Base-by-base conservation (phyloP, 768 basidiomycete species). In the Suillus ampliporus region DNA sequence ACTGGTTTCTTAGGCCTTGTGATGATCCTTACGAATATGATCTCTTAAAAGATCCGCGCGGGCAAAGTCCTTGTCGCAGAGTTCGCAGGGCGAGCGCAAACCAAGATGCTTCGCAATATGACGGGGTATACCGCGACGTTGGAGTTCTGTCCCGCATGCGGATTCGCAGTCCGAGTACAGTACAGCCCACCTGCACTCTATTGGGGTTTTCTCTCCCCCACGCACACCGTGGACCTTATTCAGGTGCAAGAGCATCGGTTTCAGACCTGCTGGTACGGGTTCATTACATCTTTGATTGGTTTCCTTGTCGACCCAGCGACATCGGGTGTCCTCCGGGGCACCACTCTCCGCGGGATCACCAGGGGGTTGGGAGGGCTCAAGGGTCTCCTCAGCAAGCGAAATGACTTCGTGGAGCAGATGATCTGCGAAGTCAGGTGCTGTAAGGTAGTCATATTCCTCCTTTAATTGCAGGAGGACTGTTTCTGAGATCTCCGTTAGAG, bases 51-150 rank as follows among this genome's bases (percentile, higher is more conserved):
- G 72, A 43, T 75, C 71, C 50, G 44, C 26, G 4, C 71, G 73
- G 11, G 71, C 73, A 57, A 73, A 72, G 10, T 61, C 46, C 26
- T 50, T 71, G 1, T n/a, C 37, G 53, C 73, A 72, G 14, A 58
- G 5, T 8, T 26, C 51, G 44, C 73, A 72, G 4, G 34, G 13
- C 50, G 58, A 57, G 31, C 69, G 71, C 14, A 58, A 5, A 1
- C n/a, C 56, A 19, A 68, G 68, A 41, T 74, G 71, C 1, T 40
- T 67, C 7, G 68, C 67, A 0, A 57, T 54, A 15, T 72, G 73
- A 1, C 71, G 53, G 28, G 71, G 28, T 13, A 71, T 46, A 26
- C 31, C 65, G 31, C 57, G 62, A 28, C 73, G 46, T 11, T 61
- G 68, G 44, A 54, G 57, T 10, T 7, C 1, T 7, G 0, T 9